Percentiles rank a stretch among this genome's conserved stretches.
These are phyloP conservation scores for Psilocybe sp. DNA, from an alignment of 768 basidiomycete species.

Conservation along the genomic window DNA sequence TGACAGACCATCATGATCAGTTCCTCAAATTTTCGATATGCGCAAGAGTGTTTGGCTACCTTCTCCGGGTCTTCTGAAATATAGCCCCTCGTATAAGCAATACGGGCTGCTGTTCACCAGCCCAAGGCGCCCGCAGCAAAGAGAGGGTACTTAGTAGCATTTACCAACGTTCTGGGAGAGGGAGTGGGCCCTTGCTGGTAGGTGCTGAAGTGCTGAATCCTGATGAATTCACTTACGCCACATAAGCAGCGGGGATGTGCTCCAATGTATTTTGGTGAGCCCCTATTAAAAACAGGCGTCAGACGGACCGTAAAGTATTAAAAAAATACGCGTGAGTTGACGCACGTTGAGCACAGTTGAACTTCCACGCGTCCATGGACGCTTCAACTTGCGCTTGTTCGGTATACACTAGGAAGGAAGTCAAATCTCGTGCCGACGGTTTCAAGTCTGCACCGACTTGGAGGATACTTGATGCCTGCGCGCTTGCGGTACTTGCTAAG, in stretches of 20 bases:
- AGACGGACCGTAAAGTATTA: background rate
- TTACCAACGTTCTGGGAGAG: conserved; percentile 33
- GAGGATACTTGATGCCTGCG: conserved; percentile 65
- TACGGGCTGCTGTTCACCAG: conserved; percentile 39
- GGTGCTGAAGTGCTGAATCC: too few species aligned
- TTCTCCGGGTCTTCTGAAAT: conserved; percentile 39
- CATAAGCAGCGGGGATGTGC: conserved; percentile 39
- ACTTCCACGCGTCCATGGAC: conserved; percentile 48
- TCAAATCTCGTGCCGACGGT: too few species aligned
- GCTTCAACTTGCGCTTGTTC: conserved; percentile 57
- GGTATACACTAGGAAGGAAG: conserved; percentile 54
- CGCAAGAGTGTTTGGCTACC: conserved; percentile 21
- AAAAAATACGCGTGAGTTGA: conserved; percentile 28
- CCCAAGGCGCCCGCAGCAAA: conserved; percentile 34
- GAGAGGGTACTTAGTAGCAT: conserved; percentile 40
- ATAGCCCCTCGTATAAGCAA: conserved; percentile 46
- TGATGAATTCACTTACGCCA: conserved; percentile 32
- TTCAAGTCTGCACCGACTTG: conserved; percentile 39
- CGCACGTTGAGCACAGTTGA: conserved; percentile 79
- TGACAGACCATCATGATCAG: conserved; percentile 4
- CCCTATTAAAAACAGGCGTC: conserved; percentile 33
- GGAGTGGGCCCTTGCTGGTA: background rate
- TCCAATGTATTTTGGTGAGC: conserved; percentile 71
- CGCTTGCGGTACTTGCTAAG: conserved; percentile 45
- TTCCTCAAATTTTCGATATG: background rate